These are phyloP conservation scores for Blastobotrys ciferrii DNA, from an alignment of 1,139 yeast species.

Conservation along the genomic window DNA sequence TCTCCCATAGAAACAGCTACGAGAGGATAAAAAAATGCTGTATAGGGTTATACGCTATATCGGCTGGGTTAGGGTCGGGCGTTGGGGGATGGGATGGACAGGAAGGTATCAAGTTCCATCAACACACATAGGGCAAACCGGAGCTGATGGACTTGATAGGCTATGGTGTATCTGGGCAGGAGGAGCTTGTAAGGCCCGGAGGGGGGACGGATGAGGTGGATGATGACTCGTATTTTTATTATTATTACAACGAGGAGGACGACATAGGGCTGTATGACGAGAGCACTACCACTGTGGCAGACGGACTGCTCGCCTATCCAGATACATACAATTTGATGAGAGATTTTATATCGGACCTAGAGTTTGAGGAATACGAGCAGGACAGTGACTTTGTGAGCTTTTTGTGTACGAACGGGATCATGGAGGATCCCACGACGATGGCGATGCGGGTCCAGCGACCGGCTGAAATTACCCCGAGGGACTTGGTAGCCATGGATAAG, in stretches of 20 bases:
- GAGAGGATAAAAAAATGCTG: too few relatives aligned
- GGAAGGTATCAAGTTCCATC: neutral
- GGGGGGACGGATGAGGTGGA: slow-evolving; percentile 1
- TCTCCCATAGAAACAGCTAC: too few relatives aligned
- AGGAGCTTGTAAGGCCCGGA: neutral
- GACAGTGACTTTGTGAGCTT: slow-evolving; percentile 14
- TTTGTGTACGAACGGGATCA: slow-evolving; percentile 4
- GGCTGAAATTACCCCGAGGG: slow-evolving; percentile 7
- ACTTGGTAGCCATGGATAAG: slow-evolving; percentile 5
- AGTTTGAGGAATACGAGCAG: slow-evolving; percentile 10
- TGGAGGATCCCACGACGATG: slow-evolving; percentile 10
- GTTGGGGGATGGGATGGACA: neutral
- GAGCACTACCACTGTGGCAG: neutral
- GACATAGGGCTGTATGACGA: neutral
- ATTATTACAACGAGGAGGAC: neutral
- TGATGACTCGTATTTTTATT: slow-evolving; percentile 5
- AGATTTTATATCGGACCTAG: slow-evolving; percentile 7
- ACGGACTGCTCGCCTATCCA: slow-evolving; percentile 7
- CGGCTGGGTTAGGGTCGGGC: neutral
- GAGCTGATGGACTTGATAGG: neutral
- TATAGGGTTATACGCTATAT: too few relatives aligned
- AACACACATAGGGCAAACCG: neutral
- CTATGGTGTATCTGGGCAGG: neutral
- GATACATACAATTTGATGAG: slow-evolving; percentile 4
- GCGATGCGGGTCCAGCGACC: slow-evolving; percentile 10